Evolutionary conservation across 2,329 filamentous ascomycete genomes (phyloP).

Genomic region (Ascochyta lentis): DNA sequence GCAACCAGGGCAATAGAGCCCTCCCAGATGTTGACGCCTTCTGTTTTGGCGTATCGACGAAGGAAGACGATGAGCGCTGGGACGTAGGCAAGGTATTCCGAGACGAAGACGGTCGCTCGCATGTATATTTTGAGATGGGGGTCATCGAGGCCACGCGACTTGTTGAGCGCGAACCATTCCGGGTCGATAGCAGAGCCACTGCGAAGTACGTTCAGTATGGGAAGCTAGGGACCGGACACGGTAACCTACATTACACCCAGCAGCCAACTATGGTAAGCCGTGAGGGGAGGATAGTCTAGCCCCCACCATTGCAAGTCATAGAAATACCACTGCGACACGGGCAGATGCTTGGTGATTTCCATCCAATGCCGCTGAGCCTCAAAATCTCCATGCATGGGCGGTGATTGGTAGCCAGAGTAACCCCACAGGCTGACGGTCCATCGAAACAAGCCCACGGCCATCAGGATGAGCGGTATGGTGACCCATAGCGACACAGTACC

Average conservation of each 20-base stretch:
- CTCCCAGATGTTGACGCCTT: conserved; percentile 81
- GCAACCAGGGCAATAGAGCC: conserved; percentile 84
- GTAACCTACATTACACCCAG: conserved; percentile 74
- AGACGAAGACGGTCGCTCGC: conserved; percentile 88
- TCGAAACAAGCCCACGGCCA: conserved; percentile 88
- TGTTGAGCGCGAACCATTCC: conserved; percentile 84
- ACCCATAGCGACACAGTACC: conserved; percentile 90
- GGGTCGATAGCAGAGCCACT: conserved; percentile 78
- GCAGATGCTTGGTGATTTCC: conserved; percentile 90
- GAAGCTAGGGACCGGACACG: background rate
- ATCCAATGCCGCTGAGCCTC: conserved; percentile 99
- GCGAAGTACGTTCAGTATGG: conserved; percentile 15
- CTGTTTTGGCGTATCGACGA: conserved; percentile 77
- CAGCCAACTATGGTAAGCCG: conserved; percentile 98
- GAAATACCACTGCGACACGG: conserved; percentile 96
- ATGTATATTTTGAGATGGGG: conserved; percentile 89
- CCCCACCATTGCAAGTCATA: conserved; percentile 98
- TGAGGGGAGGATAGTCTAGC: conserved; percentile 94
- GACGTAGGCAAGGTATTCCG: conserved; percentile 88
- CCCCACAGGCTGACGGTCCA: conserved; percentile 94
- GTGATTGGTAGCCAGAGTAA: conserved; percentile 84
- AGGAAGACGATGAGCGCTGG: conserved; percentile 87
- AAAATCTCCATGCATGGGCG: conserved; percentile 95
- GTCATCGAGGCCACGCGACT: conserved; percentile 82
- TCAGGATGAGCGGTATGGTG: conserved; percentile 83